Evolutionary conservation across 768 basidiomycete genomes (phyloP), one percentile per base, ranked within the genome.

Genomic region (Mycena albidolilacea): DNA sequence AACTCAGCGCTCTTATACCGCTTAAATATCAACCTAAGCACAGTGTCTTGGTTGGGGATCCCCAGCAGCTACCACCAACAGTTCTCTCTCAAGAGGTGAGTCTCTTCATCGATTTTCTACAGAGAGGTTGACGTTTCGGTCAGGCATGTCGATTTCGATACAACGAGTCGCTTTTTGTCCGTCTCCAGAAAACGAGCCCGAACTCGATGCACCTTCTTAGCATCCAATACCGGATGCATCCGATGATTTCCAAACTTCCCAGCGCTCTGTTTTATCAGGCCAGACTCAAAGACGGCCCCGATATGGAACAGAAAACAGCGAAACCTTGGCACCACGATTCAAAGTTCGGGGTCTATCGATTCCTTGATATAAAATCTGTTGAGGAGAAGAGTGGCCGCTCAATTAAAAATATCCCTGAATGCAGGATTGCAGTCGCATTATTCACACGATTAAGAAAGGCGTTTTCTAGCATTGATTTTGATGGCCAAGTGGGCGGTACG

Each of bases 141-240:
- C 68, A 94, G 92, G 94, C 94, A 2, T 86, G 85, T 41, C 89
- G 87, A 67, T 92, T 87, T 76, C 87, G 87, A 12, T 99, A 99
- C 79, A 94, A 97, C 73, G 94, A 97, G 79, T 95, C 94, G 0
- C 86, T 99, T 3, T 99, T 99, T 78, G 96, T 98, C 46, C 91
- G 98, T 41, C 86, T 99, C 71, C 93, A 97, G 79, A 92, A 90
- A 76, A 90, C 91, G 52, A 86, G 88, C 46, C 92, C 93, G 8
- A 90, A 94, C n/a, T 91, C 94, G 21, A 95, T 97, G 50, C 96
- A 98, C 82, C 87, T 99, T 0, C 83, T 99, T 58, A 97, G 97
- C 77, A 99, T 99, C 52, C 98, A 99, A 84, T 99, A 99, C 80
- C 97, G 98, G 75, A 99, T 99, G 98, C 97, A 99, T 79, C 97